A percentile compares a stretch with the other conserved stretches of the same genome.
Evolutionary conservation across 768 basidiomycete species (phyloP).

Genomic region (Lepiota venenata): DNA sequence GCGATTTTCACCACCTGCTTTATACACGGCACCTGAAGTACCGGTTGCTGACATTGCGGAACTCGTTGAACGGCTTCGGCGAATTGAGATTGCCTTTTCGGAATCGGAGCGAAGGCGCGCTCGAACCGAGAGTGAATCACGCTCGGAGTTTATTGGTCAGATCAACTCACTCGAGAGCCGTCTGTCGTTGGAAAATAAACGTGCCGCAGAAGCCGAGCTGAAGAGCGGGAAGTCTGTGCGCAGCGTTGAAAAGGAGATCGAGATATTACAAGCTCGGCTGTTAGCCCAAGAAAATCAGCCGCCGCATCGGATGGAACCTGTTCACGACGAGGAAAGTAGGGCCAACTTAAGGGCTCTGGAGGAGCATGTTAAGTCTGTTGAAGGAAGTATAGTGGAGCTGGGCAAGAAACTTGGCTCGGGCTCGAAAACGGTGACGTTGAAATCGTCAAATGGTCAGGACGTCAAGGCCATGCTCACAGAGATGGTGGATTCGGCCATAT

Average conservation of each 20-base stretch:
- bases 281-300: constrained; percentile 21
- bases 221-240: constrained; percentile 47
- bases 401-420: constrained; percentile 59
- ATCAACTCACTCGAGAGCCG: constrained; percentile 56
- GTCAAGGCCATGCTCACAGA: constrained; percentile 64
- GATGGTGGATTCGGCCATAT: constrained; percentile 75
- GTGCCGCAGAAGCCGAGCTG: constrained; percentile 44
- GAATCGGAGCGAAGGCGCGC: constrained; percentile 49
- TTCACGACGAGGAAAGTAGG: constrained; percentile 55
- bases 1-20: constrained; percentile 16
- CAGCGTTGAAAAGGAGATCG: constrained; percentile 53
- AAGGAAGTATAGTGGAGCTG: constrained; percentile 64
- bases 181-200: constrained; percentile 34
- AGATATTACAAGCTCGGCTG: constrained; percentile 43
- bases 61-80: constrained; percentile 55
- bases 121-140: constrained; percentile 51
- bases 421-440: constrained; percentile 54
- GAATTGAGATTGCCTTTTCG: constrained; percentile 61
- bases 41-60: constrained; percentile 69
- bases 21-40: constrained; percentile 51
- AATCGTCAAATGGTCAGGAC: constrained; percentile 71
- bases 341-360: constrained; percentile 54
- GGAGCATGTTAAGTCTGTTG: constrained; percentile 56
- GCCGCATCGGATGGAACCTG: constrained; percentile 14
- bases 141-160: constrained; percentile 49